A percentile compares a stretch with the other conserved stretches of the same genome.
Conservation (phyloP, 2,329 filamentous ascomycete genomes). For the Dichotomopilus funicola region DNA sequence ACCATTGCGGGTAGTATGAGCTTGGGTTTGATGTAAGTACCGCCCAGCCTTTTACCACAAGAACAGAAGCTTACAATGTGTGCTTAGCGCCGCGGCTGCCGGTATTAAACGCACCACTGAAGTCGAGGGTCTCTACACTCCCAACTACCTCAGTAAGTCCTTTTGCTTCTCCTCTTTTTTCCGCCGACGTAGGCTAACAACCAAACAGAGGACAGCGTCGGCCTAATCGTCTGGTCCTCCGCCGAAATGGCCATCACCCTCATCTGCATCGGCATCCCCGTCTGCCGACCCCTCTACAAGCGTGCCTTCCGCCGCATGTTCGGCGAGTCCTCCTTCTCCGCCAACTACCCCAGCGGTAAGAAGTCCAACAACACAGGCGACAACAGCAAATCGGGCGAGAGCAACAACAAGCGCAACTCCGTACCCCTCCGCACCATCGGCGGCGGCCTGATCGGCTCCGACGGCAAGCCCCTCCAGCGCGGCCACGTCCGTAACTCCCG, state of each 20-base stretch:
- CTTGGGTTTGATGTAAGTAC: constrained; percentile 16
- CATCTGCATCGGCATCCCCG: constrained; percentile 17
- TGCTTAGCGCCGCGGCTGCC: constrained; percentile 9
- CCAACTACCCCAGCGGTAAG: too few species aligned
- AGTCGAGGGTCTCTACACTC: constrained; percentile 14
- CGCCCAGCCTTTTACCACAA: too few species aligned
- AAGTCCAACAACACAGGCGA: background rate
- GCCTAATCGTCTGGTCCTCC: constrained; percentile 14
- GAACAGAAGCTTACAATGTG: too few species aligned
- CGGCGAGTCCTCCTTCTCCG: background rate
- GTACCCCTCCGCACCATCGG: constrained; percentile 14
- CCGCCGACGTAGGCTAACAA: too few species aligned
- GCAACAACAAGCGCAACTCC: background rate
- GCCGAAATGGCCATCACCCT: constrained; percentile 17
- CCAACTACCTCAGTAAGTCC: constrained; percentile 14
- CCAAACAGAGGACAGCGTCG: constrained; percentile 11
- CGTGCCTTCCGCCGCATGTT: constrained; percentile 8
- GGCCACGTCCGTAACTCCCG: background rate
- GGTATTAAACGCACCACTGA: constrained; percentile 13
- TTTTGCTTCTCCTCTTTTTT: too few species aligned
- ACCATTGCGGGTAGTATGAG: constrained; percentile 20
- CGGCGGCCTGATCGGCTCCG: constrained; percentile 8
- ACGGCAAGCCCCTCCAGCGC: background rate
- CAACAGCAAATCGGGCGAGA: constrained; percentile 4
- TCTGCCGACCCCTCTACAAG: constrained; percentile 12